These are phyloP conservation scores for Massariosphaeria phaeospora DNA, from an alignment of 495 filamentous ascomycete species.

Conservation along the genomic window DNA sequence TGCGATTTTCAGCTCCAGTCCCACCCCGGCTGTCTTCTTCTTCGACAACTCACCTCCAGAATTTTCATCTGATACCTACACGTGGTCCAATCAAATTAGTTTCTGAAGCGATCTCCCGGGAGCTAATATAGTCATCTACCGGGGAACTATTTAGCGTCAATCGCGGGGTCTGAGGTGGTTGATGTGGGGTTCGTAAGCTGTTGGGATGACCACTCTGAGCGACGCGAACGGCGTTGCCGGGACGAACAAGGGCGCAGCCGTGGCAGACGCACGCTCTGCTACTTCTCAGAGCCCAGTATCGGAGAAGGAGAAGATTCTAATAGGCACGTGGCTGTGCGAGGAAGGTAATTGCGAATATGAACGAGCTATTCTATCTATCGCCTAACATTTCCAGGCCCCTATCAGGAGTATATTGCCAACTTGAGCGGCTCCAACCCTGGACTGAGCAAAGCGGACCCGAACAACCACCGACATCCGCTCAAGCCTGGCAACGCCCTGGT, in stretches of 20 bases:
- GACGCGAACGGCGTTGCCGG: neutral
- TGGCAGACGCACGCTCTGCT: neutral
- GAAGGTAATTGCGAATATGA: neutral
- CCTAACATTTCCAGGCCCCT: conserved; percentile 8
- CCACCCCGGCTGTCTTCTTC: too few species aligned
- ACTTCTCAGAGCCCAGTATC: neutral
- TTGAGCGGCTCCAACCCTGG: conserved; percentile 17
- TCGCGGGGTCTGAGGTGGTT: neutral
- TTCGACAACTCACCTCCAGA: neutral
- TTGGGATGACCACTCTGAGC: neutral
- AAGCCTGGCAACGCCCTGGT: conserved; percentile 10
- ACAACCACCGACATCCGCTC: conserved; percentile 11
- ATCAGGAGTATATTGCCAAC: conserved; percentile 17
- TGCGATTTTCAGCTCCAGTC: neutral
- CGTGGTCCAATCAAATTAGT: neutral
- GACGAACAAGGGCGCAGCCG: neutral
- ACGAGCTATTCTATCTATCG: neutral
- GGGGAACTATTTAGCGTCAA: neutral
- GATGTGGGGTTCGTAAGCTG: neutral
- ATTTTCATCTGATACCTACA: neutral
- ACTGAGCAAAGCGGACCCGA: conserved; percentile 14
- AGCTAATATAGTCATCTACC: neutral
- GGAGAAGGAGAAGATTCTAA: neutral
- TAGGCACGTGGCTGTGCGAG: conserved; percentile 17
- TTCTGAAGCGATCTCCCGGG: neutral